Evolutionary conservation across 768 basidiomycete genomes (phyloP).

Genomic region (Serpula lacrymans): DNA sequence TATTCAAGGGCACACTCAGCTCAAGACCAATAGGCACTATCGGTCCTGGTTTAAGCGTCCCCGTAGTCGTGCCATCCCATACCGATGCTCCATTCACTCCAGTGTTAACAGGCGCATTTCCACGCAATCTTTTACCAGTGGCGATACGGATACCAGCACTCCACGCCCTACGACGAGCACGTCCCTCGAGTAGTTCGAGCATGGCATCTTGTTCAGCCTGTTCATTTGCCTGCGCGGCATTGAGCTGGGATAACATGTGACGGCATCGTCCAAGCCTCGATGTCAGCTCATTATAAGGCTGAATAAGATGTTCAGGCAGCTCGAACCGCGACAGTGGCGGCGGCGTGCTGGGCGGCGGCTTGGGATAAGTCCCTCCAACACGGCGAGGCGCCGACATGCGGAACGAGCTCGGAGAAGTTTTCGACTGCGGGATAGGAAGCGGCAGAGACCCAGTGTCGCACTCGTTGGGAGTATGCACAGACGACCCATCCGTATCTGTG

Average conservation of each 20-base stretch:
- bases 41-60: slow-evolving; percentile 9
- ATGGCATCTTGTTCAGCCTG: slow-evolving; percentile 36
- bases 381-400: too few relatives aligned
- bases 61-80: slow-evolving; percentile 15
- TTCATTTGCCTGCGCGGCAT: too few relatives aligned
- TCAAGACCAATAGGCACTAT: slow-evolving; percentile 37
- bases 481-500: slow-evolving; percentile 22
- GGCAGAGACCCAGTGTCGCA: slow-evolving; percentile 13
- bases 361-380: too few relatives aligned
- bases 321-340: too few relatives aligned
- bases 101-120: not conserved
- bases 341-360: too few relatives aligned
- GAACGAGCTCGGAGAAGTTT: too few relatives aligned
- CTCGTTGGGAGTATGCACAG: slow-evolving; percentile 24
- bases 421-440: too few relatives aligned
- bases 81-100: slow-evolving; percentile 2
- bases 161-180: slow-evolving; percentile 66
- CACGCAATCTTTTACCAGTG: slow-evolving; percentile 1
- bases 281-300: too few relatives aligned
- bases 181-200: slow-evolving; percentile 55
- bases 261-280: too few relatives aligned
- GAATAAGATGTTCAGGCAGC: too few relatives aligned
- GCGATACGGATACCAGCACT: slow-evolving; percentile 46
- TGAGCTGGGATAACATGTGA: too few relatives aligned
- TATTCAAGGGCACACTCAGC: slow-evolving; percentile 46